A percentile compares a stretch with the other conserved stretches of the same genome.
phyloP scores from a whole-genome alignment of 176 grass and related monocot species.

The Sorghum bicolor region DNA sequence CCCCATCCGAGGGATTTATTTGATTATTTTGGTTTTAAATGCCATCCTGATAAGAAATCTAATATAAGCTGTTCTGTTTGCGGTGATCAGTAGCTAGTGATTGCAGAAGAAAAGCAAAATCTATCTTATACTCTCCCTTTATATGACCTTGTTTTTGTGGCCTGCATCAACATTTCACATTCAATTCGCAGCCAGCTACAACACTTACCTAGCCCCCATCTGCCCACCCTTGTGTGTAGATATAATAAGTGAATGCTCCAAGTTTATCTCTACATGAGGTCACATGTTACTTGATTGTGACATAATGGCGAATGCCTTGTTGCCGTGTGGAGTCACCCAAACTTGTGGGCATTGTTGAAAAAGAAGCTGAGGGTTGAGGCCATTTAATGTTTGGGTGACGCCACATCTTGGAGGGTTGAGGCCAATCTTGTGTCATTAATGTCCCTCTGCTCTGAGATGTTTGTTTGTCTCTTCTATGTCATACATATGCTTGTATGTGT shows the following conservation, averaged over 20 bases:
- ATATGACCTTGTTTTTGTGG: neutral
- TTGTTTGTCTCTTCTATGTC: neutral
- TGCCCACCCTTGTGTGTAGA: neutral
- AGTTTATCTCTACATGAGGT: neutral
- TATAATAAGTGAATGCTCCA: neutral
- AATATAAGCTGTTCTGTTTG: neutral
- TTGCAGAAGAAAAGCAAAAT: neutral
- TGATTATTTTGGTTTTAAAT: neutral
- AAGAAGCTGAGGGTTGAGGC: too few species aligned
- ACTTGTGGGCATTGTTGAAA: neutral
- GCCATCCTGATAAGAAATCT: neutral
- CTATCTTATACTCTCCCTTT: neutral
- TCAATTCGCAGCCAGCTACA: neutral
- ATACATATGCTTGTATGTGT: neutral
- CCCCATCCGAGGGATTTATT: neutral
- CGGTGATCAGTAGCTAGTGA: neutral
- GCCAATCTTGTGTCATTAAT: slow-evolving; percentile 3
- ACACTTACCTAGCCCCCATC: neutral
- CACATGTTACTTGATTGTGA: neutral
- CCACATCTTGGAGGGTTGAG: neutral
- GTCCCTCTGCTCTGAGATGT: neutral
- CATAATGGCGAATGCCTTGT: neutral
- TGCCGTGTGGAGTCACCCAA: neutral
- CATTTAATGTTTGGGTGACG: neutral
- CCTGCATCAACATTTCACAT: neutral